These are phyloP conservation scores for Cladophialophora carrionii DNA, from an alignment of 2,329 filamentous ascomycete genomes.

Conservation along the genomic window DNA sequence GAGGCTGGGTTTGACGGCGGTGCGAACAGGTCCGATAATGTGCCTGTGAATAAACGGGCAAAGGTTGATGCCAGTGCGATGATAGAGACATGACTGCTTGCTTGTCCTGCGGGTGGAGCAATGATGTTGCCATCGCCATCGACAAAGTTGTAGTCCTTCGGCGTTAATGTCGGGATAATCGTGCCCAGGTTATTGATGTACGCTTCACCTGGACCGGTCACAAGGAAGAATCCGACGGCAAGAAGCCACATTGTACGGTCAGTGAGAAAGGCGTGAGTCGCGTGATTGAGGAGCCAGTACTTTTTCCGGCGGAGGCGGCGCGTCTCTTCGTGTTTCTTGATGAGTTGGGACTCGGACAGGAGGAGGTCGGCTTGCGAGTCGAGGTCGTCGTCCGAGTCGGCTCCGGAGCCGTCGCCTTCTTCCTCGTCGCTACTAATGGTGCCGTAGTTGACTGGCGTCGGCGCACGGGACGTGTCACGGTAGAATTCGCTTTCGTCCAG, in stretches of 20 bases:
- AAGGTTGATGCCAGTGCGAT: constrained; percentile 87
- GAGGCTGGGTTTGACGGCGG: constrained; percentile 50
- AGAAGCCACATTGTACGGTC: constrained; percentile 97
- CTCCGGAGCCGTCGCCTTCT: constrained; percentile 12
- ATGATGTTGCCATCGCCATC: constrained; percentile 42
- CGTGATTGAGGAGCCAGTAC: constrained; percentile 86
- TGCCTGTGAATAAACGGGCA: constrained; percentile 87
- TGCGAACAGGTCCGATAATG: constrained; percentile 84
- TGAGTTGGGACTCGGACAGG: constrained; percentile 43
- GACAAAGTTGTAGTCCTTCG: constrained; percentile 62
- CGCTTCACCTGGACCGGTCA: constrained; percentile 92
- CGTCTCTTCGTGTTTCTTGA: constrained; percentile 53
- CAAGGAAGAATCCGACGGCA: constrained; percentile 85
- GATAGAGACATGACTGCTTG: constrained; percentile 82
- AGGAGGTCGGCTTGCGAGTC: constrained; percentile 53
- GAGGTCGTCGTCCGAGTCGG: constrained; percentile 44
- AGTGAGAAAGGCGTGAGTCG: constrained; percentile 79
- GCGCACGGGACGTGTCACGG: constrained; percentile 51
- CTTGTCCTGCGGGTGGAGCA: constrained; percentile 64
- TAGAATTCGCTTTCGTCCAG: constrained; percentile 77
- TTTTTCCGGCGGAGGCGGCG: constrained; percentile 72
- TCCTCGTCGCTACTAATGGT: constrained; percentile 47
- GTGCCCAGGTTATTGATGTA: constrained; percentile 98
- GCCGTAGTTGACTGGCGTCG: constrained; percentile 58
- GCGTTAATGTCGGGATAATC: constrained; percentile 82